phyloP scores from a whole-genome alignment of 768 basidiomycete species.

The Omphalotus guepiniiformis region DNA sequence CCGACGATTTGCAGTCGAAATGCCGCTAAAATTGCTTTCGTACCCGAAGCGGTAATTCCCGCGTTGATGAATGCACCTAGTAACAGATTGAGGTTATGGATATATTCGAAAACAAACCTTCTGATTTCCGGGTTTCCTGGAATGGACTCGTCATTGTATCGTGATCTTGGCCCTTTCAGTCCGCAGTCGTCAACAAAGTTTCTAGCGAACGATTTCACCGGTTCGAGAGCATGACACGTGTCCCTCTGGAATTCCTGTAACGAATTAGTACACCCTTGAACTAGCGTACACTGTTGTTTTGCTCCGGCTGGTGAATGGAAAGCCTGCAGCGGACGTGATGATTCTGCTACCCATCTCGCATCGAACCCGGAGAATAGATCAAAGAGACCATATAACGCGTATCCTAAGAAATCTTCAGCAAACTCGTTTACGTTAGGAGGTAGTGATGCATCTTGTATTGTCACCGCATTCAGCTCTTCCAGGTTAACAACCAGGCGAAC shows the following conservation, averaged over 20 bases:
- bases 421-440: constrained; percentile 23
- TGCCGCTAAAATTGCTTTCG: constrained; percentile 19
- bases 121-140: constrained; percentile 11
- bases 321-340: constrained; percentile 27
- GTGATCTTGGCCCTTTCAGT: constrained; percentile 17
- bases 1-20: constrained; percentile 2
- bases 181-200: constrained; percentile 21
- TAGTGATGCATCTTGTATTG: constrained; percentile 22
- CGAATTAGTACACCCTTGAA: constrained; percentile 31
- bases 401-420: constrained; percentile 20
- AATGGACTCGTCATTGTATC: constrained; percentile 12
- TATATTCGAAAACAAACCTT: constrained; percentile 17
- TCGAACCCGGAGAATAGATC: constrained; percentile 33
- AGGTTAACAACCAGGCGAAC: constrained; percentile 28
- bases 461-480: constrained; percentile 29
- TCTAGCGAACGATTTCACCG: constrained; percentile 3
- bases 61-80: constrained; percentile 23
- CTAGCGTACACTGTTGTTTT: constrained; percentile 17
- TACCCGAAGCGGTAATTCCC: constrained; percentile 32
- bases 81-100: constrained; percentile 6
- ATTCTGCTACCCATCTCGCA: constrained; percentile 17
- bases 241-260: constrained; percentile 30
- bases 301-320: constrained; percentile 25
- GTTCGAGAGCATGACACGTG: constrained; percentile 10
- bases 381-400: constrained; percentile 18